Conservation (phyloP, 2,329 filamentous ascomycete genomes). For the Ceratocystis alfenasii region DNA sequence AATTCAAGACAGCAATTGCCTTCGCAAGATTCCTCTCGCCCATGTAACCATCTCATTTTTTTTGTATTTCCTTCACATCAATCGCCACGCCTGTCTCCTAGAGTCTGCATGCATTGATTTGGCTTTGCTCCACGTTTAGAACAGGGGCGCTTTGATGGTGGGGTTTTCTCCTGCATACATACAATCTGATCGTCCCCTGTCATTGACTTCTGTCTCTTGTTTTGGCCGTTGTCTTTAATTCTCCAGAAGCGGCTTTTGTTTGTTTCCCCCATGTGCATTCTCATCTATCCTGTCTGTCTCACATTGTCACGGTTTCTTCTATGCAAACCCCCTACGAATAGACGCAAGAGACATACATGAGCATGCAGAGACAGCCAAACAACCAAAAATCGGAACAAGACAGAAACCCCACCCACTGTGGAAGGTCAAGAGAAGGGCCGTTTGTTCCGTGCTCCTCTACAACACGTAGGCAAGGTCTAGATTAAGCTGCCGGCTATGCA, state of each 20-base stretch:
- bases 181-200: not conserved
- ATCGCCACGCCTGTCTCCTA: not conserved
- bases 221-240: not conserved
- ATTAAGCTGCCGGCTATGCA: not conserved
- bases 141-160: not conserved
- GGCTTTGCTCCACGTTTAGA: not conserved
- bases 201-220: not conserved
- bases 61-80: too few relatives aligned
- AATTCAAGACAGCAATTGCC: too few relatives aligned
- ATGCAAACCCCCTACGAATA: not conserved
- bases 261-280: not conserved
- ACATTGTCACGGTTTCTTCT: not conserved
- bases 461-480: too few relatives aligned
- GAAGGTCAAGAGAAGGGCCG: too few relatives aligned
- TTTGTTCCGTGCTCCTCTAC: too few relatives aligned
- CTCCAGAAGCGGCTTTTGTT: not conserved
- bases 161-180: slow-evolving; percentile 7
- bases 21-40: too few relatives aligned
- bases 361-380: not conserved
- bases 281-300: not conserved
- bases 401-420: not conserved
- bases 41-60: too few relatives aligned
- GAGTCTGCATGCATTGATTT: slow-evolving; percentile 2
- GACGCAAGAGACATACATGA: not conserved
- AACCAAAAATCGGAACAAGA: not conserved